Base-by-base conservation (phyloP, 2,329 filamentous ascomycete genomes). In the Scopulariopsis brevicaulis region DNA sequence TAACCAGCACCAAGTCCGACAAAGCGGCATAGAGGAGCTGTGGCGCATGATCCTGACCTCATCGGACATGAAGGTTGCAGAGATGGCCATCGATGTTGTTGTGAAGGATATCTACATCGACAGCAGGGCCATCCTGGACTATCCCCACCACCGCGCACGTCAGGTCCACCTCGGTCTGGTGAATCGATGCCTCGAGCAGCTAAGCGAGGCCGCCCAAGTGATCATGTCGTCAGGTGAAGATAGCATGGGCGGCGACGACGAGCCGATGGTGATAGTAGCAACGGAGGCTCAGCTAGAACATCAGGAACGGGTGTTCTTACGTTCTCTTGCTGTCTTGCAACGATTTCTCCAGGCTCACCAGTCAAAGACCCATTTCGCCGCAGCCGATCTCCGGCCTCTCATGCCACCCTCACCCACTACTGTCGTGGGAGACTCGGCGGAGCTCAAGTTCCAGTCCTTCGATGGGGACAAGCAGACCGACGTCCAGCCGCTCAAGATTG, bases 41-140 rank as follows among this genome's bases (percentile, higher is more conserved):
- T 96, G 92, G 92, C 82, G 84, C 25, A 82, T 96, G 64, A 83
- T 93, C 37, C 73, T 96, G 57, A 85, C 81, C 18, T 84, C 88
- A 1, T 82, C 84, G 5, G 75, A 81, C 43, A 74, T 79, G 43
- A 80, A 77, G 0, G 84, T 95, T 54, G 89, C 89, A 63, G 77
- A 79, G 22, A 73, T 77, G 56, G 87, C 89, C 1, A 90, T 87
- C 34, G 77, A 77, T 55, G 83, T 84, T 24, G 81, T 96, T 3
- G 89, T 91, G 25, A 71, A 74, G 52, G 79, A 85, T 25, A 77
- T 90, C 14, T 96, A 94, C 65, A 76, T 94, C 37, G 74, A 82
- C 34, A 82, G 78, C 65, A 64, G 66, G 11, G 71, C 75, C n/a
- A 80, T 86, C 52, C 60, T 69, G 25, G 69, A 72, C 0, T 78